These are phyloP conservation scores for Vitellaria paradoxa DNA, from an alignment of 179 eudicot genomes.

Conservation along the genomic window DNA sequence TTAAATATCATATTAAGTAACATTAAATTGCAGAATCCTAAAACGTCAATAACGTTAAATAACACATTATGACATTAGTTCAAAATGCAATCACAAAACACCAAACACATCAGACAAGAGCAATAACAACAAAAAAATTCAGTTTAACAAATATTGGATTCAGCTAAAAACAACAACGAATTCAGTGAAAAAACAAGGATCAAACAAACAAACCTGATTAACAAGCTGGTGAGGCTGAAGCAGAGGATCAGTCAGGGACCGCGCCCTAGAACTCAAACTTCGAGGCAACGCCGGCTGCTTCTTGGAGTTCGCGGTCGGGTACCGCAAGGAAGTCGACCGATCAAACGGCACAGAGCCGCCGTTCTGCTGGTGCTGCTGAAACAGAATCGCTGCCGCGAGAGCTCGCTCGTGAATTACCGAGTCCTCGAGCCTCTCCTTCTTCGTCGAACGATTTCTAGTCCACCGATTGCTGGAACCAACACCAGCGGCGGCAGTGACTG, in stretches of 20 bases:
- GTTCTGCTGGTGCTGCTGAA: conserved; percentile 49
- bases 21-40: not conserved
- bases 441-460: conserved; percentile 52
- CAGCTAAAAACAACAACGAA: not conserved
- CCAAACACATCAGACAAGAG: not conserved
- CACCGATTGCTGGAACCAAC: conserved; percentile 35
- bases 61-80: not conserved
- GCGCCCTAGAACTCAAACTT: conserved; percentile 72
- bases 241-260: conserved; percentile 81
- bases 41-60: not conserved
- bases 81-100: not conserved
- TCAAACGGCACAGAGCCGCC: conserved; percentile 47
- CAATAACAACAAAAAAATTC: not conserved
- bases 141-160: not conserved
- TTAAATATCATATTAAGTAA: no score
- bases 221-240: conserved; percentile 75
- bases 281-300: conserved; percentile 53
- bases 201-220: conserved; percentile 36
- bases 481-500: not conserved
- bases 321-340: conserved; percentile 63
- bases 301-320: conserved; percentile 32
- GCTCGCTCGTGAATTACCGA: conserved; percentile 64
- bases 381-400: conserved; percentile 67
- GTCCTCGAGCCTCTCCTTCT: conserved; percentile 39
- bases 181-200: not conserved